A percentile compares a stretch with the other conserved stretches of the same genome.
These are phyloP conservation scores for Sporothrix luriei DNA, from an alignment of 2,329 filamentous ascomycete genomes.

Conservation along the genomic window DNA sequence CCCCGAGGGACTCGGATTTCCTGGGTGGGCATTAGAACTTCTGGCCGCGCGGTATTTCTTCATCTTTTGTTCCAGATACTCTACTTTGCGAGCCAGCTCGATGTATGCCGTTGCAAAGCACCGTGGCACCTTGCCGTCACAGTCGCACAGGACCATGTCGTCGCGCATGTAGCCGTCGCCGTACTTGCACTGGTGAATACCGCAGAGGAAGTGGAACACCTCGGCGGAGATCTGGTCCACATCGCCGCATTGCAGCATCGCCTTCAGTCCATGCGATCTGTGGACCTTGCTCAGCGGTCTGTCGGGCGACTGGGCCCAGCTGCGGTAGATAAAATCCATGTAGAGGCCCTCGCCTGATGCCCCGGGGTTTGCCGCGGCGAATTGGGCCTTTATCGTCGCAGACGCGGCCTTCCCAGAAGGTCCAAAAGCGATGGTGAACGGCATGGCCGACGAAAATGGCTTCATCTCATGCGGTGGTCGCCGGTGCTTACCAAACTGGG, in stretches of 20 bases:
- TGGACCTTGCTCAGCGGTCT: conserved; percentile 8
- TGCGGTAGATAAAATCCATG: conserved; percentile 21
- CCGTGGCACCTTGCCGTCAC: conserved; percentile 30
- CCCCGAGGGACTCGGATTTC: background rate
- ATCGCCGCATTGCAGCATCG: conserved; percentile 26
- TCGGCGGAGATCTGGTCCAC: conserved; percentile 30
- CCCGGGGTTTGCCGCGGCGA: background rate
- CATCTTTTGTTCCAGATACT: conserved; percentile 5
- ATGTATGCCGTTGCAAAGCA: conserved; percentile 30
- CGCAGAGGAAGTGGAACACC: conserved; percentile 29
- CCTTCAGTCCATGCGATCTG: background rate
- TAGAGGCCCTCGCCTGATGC: conserved; percentile 12
- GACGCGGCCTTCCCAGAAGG: background rate
- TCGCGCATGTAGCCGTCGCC: conserved; percentile 28
- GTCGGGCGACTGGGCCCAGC: conserved; percentile 20
- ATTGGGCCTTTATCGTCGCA: background rate
- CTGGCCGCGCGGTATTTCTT: background rate
- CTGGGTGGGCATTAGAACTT: background rate
- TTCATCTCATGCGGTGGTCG: background rate
- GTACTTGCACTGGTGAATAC: conserved; percentile 17
- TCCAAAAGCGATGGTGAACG: background rate
- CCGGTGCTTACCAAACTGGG: conserved; percentile 14
- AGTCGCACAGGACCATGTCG: conserved; percentile 36
- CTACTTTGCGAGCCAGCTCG: conserved; percentile 15
- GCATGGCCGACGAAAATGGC: conserved; percentile 24